phyloP scores from a whole-genome alignment of 768 basidiomycete genomes.

The Lentinula boryana region DNA sequence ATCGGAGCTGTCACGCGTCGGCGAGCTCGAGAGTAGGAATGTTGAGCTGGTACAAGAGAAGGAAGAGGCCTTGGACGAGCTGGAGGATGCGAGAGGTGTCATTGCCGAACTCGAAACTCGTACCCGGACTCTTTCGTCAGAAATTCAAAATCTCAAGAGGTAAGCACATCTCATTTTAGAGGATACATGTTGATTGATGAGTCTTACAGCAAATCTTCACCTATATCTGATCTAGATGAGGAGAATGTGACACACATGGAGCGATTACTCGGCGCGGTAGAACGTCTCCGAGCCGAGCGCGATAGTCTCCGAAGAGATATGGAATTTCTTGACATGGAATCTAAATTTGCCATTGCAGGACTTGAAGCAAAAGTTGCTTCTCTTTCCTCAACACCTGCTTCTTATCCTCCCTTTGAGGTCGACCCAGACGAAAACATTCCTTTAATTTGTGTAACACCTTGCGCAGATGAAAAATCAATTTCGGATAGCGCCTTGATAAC shows the following conservation, averaged over 20 bases:
- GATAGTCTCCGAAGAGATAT: constrained; percentile 57
- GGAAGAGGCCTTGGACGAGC: constrained; percentile 39
- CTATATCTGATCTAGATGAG: constrained; percentile 14
- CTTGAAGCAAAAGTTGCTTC: constrained; percentile 44
- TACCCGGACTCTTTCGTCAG: constrained; percentile 17
- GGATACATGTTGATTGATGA: neutral
- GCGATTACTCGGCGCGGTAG: constrained; percentile 53
- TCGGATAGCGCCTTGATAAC: neutral
- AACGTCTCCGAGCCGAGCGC: constrained; percentile 63
- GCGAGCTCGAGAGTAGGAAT: constrained; percentile 35
- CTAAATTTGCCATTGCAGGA: constrained; percentile 55
- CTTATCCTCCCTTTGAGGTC: neutral
- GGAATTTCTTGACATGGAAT: constrained; percentile 65
- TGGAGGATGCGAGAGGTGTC: constrained; percentile 30
- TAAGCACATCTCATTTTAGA: neutral
- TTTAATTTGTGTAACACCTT: neutral
- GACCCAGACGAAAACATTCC: neutral
- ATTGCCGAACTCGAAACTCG: constrained; percentile 19
- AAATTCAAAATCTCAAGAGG: constrained; percentile 13
- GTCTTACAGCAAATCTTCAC: neutral
- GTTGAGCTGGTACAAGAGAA: constrained; percentile 47
- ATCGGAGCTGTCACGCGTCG: constrained; percentile 33
- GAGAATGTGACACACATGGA: constrained; percentile 38
- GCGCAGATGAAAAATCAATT: neutral
- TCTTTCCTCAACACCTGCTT: constrained; percentile 16